These are phyloP conservation scores for Zea luxurians DNA, from an alignment of 176 grass and related monocot genomes.

Conservation along the genomic window DNA sequence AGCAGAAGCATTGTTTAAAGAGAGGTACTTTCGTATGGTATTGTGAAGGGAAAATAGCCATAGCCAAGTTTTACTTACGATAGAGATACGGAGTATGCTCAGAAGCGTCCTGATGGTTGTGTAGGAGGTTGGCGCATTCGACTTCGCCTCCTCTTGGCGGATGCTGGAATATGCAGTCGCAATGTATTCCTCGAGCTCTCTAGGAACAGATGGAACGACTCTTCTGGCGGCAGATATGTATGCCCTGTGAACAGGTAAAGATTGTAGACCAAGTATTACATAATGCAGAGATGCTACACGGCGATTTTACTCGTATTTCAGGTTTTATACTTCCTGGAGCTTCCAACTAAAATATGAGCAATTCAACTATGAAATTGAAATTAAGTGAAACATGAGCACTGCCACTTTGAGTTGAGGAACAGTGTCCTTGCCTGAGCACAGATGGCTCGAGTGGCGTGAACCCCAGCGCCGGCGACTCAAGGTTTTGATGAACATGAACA, in stretches of 20 bases:
- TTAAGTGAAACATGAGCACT: not conserved
- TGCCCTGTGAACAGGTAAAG: constrained; percentile 57
- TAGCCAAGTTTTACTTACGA: constrained; percentile 57
- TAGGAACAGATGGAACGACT: constrained; percentile 76
- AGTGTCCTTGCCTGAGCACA: constrained; percentile 72
- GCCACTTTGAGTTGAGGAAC: not conserved
- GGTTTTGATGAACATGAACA: constrained; percentile 94
- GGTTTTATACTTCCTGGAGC: not conserved
- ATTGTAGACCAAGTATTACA: constrained; percentile 27
- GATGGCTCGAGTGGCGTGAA: constrained; percentile 92
- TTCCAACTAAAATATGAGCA: not conserved
- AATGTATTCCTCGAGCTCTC: constrained; percentile 93
- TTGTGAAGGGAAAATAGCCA: not conserved
- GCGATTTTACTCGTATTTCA: not conserved
- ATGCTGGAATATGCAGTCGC: constrained; percentile 97
- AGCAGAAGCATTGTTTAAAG: not conserved
- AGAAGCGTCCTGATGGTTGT: constrained; percentile 94
- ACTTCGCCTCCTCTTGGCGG: constrained; percentile 99
- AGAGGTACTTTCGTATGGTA: not conserved
- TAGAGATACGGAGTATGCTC: constrained; percentile 95
- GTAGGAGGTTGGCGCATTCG: constrained; percentile 95
- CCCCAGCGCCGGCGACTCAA: constrained; percentile 89
- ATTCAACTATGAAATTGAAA: not conserved
- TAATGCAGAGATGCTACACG: not conserved
- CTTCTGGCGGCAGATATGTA: constrained; percentile 97